Base-by-base conservation (phyloP, 768 basidiomycete species). In the Chiua virens region DNA sequence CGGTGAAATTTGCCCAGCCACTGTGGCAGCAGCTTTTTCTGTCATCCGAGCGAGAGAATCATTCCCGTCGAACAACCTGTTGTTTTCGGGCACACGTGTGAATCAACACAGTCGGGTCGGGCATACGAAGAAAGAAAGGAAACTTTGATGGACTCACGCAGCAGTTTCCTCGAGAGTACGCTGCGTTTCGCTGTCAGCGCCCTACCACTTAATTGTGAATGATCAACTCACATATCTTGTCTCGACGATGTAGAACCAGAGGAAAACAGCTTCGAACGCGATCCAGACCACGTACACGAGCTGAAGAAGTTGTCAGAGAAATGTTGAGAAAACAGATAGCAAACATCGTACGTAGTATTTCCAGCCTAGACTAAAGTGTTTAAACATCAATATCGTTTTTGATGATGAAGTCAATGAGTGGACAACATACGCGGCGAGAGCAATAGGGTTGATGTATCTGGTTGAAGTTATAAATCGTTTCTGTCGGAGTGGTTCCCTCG, bases 271-370 rank as follows among this genome's bases (percentile, higher is more conserved):
- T 61, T 75, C 71, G 60, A 76, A 74, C 1, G 57, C 59, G n/a
- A 73, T 58, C 70, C 70, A 76, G 57, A 63, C 65, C 44, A 66
- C 59, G 53, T 74, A 75, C 11, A 73, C 69, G 25, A 73, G 50
- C 68, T 70, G 18, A 35, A 13, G 5, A 28, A 8, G 28, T 10
- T 21, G 22, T 22, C 6, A 37, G 44, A n/a, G 21, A 15, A 13
- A 10, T 2, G 13, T 17, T 34, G 8, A 7, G 11, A 11, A 11
- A 8, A 17, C 13, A 40, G 22, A 25, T 3, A 11, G 25, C 35
- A 40, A 21, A 20, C 35, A 3, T 58, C 68, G 50, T 27, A 73
- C 68, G 58, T 75, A 75, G 65, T 74, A 22, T 55, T 75, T 76
- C 76, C 76, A 78, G 8, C 61, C 65, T 23, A 79, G 56, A 3